A percentile compares a stretch with the other conserved stretches of the same genome.
phyloP scores from a whole-genome alignment of 495 filamentous ascomycete genomes.

The Hyaloscypha variabilis region DNA sequence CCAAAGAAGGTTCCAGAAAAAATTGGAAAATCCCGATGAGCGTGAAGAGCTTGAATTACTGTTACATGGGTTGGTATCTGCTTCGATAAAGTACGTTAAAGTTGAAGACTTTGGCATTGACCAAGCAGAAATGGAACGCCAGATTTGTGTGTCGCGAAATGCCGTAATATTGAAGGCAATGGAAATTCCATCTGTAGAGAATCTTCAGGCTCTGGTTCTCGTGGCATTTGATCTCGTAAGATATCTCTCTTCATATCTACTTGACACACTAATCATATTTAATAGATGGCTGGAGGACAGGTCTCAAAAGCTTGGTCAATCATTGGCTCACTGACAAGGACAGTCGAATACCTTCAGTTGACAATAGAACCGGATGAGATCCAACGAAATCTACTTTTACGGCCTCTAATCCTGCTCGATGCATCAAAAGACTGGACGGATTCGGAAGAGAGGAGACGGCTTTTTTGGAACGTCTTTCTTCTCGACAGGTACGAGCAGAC shows the following conservation, averaged over 20 bases:
- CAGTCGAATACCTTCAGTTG: constrained; percentile 42
- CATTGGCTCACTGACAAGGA: constrained; percentile 42
- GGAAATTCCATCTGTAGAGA: constrained; percentile 38
- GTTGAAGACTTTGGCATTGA: constrained; percentile 6
- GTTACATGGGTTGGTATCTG: constrained; percentile 37
- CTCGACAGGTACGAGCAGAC: constrained; percentile 40
- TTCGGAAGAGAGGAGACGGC: constrained; percentile 38
- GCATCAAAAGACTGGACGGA: constrained; percentile 38
- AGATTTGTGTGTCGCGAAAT: constrained; percentile 32
- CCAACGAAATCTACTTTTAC: constrained; percentile 29
- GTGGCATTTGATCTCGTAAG: constrained; percentile 31
- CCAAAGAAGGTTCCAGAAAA: constrained; percentile 31
- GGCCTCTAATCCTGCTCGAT: constrained; percentile 28
- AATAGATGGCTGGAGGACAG: too few species aligned
- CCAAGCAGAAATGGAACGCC: constrained; percentile 27
- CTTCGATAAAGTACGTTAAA: constrained; percentile 30
- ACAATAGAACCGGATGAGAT: constrained; percentile 36
- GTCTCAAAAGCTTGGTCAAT: constrained; percentile 39
- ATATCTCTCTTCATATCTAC: too few species aligned
- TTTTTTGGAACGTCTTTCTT: constrained; percentile 48
- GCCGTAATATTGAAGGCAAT: constrained; percentile 36
- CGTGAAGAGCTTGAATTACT: constrained; percentile 28
- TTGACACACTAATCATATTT: too few species aligned
- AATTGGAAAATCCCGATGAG: constrained; percentile 22
- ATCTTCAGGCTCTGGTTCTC: constrained; percentile 40